Conservation (phyloP, 148 eudicot species). For the Nyssa sinensis region DNA sequence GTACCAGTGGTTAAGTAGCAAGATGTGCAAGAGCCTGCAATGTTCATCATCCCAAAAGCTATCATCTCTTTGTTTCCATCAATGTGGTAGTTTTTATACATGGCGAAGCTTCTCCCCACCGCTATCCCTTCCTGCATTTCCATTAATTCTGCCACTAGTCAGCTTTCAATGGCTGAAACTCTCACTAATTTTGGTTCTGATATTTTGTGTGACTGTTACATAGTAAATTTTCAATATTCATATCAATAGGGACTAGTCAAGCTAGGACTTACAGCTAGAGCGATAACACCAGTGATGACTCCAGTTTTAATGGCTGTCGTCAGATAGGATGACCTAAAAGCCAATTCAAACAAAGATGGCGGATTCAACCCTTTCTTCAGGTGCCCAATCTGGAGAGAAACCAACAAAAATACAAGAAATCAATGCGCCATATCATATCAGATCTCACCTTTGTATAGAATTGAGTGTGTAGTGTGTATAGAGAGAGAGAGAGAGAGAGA, state of each 20-base stretch:
- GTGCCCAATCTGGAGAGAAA: conserved; percentile 43
- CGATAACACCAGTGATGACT: conserved; percentile 46
- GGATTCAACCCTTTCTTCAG: conserved; percentile 72
- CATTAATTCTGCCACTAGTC: background rate
- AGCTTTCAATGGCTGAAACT: no score
- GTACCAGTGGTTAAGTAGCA: conserved; percentile 69
- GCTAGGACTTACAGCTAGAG: conserved; percentile 53
- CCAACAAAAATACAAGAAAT: no score
- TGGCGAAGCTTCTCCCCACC: conserved; percentile 66
- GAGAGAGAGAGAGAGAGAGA: no score
- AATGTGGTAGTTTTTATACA: conserved; percentile 55
- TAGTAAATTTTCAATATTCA: no score
- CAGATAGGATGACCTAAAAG: conserved; percentile 46
- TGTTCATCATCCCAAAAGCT: conserved; percentile 68
- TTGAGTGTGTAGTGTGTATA: no score
- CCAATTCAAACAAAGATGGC: conserved; percentile 32
- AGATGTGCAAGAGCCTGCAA: conserved; percentile 68
- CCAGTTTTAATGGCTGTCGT: conserved; percentile 46
- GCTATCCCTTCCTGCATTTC: conserved; percentile 61
- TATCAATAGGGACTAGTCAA: no score
- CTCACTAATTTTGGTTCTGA: no score
- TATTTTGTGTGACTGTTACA: no score
- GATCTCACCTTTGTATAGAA: no score
- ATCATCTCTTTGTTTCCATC: conserved; percentile 85
- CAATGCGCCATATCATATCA: no score